phyloP scores from a whole-genome alignment of 495 filamentous ascomycete species.

The Tuber umbilicatum region DNA sequence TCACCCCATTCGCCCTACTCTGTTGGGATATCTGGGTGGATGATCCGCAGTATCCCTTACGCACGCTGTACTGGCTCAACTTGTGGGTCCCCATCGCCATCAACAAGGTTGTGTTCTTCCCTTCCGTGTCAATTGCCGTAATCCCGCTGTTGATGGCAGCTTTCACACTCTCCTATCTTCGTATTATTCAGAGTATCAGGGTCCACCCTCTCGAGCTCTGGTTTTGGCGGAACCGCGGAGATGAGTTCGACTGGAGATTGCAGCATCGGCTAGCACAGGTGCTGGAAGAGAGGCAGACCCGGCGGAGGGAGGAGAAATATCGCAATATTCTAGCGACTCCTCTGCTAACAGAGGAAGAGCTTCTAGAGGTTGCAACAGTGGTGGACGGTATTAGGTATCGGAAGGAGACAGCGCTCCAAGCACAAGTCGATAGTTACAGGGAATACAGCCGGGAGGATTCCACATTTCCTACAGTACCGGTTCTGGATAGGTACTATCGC shows the following conservation, averaged over 20 bases:
- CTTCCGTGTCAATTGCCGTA: neutral
- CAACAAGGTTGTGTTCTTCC: neutral
- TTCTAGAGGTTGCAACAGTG: neutral
- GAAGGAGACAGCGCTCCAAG: neutral
- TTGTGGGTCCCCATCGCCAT: neutral
- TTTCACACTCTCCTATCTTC: neutral
- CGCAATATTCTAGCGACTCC: neutral
- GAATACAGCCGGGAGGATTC: neutral
- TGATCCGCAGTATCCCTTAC: neutral
- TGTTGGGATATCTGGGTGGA: neutral
- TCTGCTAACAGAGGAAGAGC: neutral
- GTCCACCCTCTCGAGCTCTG: neutral
- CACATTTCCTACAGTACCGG: neutral
- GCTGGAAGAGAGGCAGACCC: neutral
- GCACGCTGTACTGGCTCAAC: neutral
- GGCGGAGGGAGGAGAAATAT: neutral
- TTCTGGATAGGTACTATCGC: neutral
- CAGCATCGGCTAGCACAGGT: neutral
- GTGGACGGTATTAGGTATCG: neutral
- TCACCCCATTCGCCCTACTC: neutral
- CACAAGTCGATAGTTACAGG: neutral
- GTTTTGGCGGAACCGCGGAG: neutral
- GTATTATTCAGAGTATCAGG: neutral
- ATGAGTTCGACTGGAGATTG: neutral
- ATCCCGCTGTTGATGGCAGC: neutral